Percentiles rank a stretch among this genome's conserved stretches.
These are phyloP conservation scores for Albophoma yamanashiensis DNA, from an alignment of 2,329 filamentous ascomycete genomes.

Conservation along the genomic window DNA sequence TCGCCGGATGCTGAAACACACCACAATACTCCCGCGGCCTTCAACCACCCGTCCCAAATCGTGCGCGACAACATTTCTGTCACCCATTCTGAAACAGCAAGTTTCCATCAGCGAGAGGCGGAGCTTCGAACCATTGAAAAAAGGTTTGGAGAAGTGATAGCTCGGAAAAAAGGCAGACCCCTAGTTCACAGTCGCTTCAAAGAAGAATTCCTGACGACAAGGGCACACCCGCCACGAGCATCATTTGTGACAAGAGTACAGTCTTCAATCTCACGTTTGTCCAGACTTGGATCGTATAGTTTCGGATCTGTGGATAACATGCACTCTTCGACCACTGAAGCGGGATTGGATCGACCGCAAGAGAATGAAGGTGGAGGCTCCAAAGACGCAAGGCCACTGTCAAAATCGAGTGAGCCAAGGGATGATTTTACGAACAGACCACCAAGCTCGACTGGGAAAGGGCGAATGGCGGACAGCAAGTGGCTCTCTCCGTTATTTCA, in stretches of 20 bases:
- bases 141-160: conserved; percentile 25
- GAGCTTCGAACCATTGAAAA: conserved; percentile 28
- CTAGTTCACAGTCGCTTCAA: conserved; percentile 27
- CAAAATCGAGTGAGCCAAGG: neutral
- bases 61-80: conserved; percentile 5
- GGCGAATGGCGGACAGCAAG: neutral
- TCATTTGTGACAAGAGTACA: conserved; percentile 26
- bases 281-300: conserved; percentile 9
- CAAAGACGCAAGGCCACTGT: no score
- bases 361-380: neutral
- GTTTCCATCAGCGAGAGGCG: conserved; percentile 24
- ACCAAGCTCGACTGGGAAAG: neutral
- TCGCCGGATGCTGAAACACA: neutral
- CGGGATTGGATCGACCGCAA: neutral
- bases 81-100: conserved; percentile 23
- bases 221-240: conserved; percentile 6
- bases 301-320: neutral
- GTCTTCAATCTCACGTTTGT: conserved; percentile 19
- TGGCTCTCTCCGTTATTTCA: neutral
- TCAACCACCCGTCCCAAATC: neutral
- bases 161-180: conserved; percentile 16
- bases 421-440: neutral
- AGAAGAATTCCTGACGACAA: conserved; percentile 21
- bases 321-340: neutral
- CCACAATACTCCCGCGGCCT: neutral